Base-by-base conservation (phyloP, 2,329 filamentous ascomycete species). In the Fusarium protoensiforme region DNA sequence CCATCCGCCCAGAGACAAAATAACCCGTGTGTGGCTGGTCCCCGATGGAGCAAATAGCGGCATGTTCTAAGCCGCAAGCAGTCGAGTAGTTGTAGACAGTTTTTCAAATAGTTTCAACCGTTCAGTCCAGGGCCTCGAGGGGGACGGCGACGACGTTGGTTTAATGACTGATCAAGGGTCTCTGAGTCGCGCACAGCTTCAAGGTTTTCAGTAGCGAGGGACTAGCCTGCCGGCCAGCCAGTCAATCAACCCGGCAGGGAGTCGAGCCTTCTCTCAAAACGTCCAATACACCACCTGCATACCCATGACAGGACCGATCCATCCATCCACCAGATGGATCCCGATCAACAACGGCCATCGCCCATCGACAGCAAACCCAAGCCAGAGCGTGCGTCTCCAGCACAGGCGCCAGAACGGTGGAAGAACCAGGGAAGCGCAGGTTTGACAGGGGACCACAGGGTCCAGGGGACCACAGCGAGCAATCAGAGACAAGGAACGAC, bases 391-490 rank as follows among this genome's bases (percentile, higher is more conserved):
- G 46, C 57, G 64, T 65, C 68, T 71, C 60, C 27, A 48, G 72
- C 60, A 73, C 57, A 67, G 69, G 66, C 67, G 69, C 69, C 66
- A 70, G 66, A 72, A 72, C 69, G 69, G 69, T 72, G 69, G 70
- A 72, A 73, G 69, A 59, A 65, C 56, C 59, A 72, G 68, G 69
- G 69, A 71, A 68, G 65, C 69, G 66, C 69, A 70, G 65, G 69
- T 70, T 72, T 66, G 70, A 72, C 70, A 72, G 27, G 61, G 48
- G 61, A 64, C 51, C 18, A 29, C 51, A 41, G 63, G 48, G 64
- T 57, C 38, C 54, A 54, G 16, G 38, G 56, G 27, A 48, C 22
- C 43, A 35, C 56, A 24, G 38, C 22, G 64, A 57, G 54, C 56
- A 51, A 60, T 63, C 41, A 51, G 63, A 63, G 72, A 65, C 70